Conservation (phyloP, 1,284 basidiomycete genomes). For the Lentinula novae-zelandiae region DNA sequence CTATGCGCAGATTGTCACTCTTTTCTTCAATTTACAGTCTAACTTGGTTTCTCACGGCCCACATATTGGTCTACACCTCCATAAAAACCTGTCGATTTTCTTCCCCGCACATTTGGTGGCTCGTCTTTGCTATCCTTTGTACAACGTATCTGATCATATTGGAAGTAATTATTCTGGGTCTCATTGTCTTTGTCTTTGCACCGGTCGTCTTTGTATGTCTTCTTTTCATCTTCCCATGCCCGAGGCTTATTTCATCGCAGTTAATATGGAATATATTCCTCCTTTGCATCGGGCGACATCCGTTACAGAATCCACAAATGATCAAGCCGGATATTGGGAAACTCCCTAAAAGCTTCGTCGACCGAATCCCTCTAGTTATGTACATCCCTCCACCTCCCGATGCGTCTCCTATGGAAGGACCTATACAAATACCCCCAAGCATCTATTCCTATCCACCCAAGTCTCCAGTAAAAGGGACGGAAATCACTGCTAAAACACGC, state of each 20-base stretch:
- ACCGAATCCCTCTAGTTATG: conserved; percentile 74
- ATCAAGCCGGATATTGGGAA: conserved; percentile 77
- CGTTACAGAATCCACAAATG: conserved; percentile 62
- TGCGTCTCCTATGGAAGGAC: conserved; percentile 26
- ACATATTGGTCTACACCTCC: conserved; percentile 73
- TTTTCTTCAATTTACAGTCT: conserved; percentile 66
- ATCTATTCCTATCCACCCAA: conserved; percentile 60
- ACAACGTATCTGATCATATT: conserved; percentile 73
- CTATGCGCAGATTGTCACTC: conserved; percentile 47
- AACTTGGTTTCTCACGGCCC: conserved; percentile 75
- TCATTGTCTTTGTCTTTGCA: conserved; percentile 72
- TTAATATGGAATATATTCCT: conserved; percentile 72
- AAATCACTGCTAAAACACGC: conserved; percentile 32
- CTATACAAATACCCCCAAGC: conserved; percentile 38
- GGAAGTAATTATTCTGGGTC: conserved; percentile 67
- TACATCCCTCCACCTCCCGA: conserved; percentile 78
- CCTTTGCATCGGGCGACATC: conserved; percentile 73
- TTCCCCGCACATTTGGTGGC: conserved; percentile 80
- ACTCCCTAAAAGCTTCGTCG: conserved; percentile 62
- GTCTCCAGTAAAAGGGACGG: conserved; percentile 18
- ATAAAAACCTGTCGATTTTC: conserved; percentile 63
- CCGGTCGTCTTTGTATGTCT: conserved; percentile 67
- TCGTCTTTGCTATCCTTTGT: conserved; percentile 73
- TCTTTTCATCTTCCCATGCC: not conserved
- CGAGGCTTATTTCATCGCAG: conserved; percentile 30